phyloP scores from a whole-genome alignment of 495 filamentous ascomycete genomes.

The Bacidia gigantensis region DNA sequence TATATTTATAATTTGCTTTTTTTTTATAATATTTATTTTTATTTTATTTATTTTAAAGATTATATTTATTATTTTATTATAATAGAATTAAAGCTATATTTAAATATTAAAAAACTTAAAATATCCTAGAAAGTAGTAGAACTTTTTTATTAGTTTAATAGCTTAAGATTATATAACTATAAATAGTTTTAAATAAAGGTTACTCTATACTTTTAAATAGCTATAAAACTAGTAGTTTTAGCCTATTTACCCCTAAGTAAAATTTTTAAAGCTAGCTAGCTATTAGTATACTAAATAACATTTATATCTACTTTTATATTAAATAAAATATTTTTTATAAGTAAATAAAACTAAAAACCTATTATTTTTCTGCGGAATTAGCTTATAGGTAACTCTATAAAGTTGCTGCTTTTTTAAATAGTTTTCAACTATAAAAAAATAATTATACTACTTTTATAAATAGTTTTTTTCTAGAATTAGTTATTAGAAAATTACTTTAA shows the following conservation, averaged over 20 bases:
- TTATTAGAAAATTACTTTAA: neutral
- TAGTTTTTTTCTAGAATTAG: too few relatives aligned
- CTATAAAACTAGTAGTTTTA: too few relatives aligned
- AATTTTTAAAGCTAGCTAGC: neutral
- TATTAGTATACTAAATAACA: too few relatives aligned
- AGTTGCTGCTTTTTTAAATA: neutral
- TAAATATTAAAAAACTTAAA: neutral
- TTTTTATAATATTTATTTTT: neutral
- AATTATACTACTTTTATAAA: neutral
- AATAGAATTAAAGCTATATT: neutral
- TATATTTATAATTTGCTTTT: neutral
- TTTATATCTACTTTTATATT: neutral
- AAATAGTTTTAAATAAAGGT: too few relatives aligned
- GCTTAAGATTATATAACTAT: too few relatives aligned
- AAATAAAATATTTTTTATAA: neutral
- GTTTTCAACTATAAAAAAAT: conserved; percentile 2
- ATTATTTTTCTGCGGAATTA: too few relatives aligned
- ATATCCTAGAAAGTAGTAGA: neutral
- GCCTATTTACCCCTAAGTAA: too few relatives aligned
- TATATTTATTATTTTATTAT: neutral
- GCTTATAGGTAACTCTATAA: neutral
- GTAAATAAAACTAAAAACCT: too few relatives aligned
- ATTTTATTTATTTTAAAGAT: neutral
- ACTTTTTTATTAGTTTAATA: neutral
- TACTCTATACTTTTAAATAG: too few relatives aligned